phyloP scores from a whole-genome alignment of 2,329 filamentous ascomycete species.

The Cytospora piceae region DNA sequence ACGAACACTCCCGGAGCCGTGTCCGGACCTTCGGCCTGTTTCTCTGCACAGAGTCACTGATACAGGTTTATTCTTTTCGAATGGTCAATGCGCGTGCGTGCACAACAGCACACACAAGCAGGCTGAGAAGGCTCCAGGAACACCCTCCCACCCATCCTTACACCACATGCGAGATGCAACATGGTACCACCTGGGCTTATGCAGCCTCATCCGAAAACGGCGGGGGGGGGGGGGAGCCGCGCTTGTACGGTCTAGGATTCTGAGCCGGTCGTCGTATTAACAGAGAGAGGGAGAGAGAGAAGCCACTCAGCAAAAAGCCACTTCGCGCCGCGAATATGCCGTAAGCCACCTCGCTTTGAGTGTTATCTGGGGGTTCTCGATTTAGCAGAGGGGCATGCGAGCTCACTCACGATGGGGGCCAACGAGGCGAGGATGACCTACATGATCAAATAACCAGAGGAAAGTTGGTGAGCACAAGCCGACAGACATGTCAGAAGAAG shows the following conservation, averaged over 20 bases:
- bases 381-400: too few relatives aligned
- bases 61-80: too few relatives aligned
- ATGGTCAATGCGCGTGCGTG: too few relatives aligned
- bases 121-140: slow-evolving; percentile 18
- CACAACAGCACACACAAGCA: neutral
- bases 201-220: slow-evolving; percentile 20
- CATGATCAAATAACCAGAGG: too few relatives aligned
- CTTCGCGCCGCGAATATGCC: slow-evolving; percentile 2
- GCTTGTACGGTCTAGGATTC: neutral
- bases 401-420: too few relatives aligned
- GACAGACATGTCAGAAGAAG: neutral
- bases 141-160: slow-evolving; percentile 9
- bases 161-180: slow-evolving; percentile 7
- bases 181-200: slow-evolving; percentile 16
- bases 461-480: too few relatives aligned
- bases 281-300: neutral
- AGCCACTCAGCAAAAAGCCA: neutral
- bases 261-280: neutral
- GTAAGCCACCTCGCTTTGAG: neutral
- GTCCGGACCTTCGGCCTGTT: neutral
- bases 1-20: neutral
- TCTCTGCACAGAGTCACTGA: too few relatives aligned
- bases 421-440: too few relatives aligned
- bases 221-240: neutral
- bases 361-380: too few relatives aligned